phyloP scores from a whole-genome alignment of 441 rosid genomes.

The Mallotus japonicus region DNA sequence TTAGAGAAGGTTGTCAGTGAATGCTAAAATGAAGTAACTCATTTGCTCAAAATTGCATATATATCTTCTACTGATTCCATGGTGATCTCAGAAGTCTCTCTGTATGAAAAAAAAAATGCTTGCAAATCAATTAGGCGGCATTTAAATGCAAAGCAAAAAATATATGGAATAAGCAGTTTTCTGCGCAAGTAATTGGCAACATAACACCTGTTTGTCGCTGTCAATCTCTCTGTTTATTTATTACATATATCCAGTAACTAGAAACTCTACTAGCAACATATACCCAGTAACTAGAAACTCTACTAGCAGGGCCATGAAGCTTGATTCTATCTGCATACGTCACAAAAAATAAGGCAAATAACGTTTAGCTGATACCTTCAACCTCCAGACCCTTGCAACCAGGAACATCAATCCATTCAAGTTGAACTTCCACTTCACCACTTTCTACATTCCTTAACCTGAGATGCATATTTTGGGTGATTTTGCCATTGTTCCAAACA shows the following conservation, averaged over 20 bases:
- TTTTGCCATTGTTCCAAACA: constrained; percentile 48
- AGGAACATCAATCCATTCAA: constrained; percentile 64
- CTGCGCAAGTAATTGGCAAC: neutral
- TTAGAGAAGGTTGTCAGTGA: neutral
- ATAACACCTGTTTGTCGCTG: neutral
- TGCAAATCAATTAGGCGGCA: neutral
- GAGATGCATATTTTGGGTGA: constrained; percentile 59
- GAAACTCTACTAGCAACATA: neutral
- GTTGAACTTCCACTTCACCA: constrained; percentile 64
- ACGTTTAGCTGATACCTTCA: constrained; percentile 13
- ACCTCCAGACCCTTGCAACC: constrained; percentile 40
- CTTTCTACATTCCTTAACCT: constrained; percentile 60
- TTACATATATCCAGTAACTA: neutral
- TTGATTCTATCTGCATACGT: neutral
- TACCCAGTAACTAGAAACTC: neutral
- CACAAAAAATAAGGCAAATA: neutral
- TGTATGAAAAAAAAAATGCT: neutral
- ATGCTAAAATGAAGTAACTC: neutral
- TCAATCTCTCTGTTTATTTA: neutral
- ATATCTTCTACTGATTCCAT: neutral
- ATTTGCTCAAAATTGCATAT: neutral
- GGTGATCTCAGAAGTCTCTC: constrained; percentile 3
- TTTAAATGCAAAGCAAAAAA: neutral
- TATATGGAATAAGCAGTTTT: neutral
- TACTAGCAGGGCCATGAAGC: constrained; percentile 2